These are phyloP conservation scores for Collybia sp. DNA, from an alignment of 768 basidiomycete genomes.

Conservation along the genomic window DNA sequence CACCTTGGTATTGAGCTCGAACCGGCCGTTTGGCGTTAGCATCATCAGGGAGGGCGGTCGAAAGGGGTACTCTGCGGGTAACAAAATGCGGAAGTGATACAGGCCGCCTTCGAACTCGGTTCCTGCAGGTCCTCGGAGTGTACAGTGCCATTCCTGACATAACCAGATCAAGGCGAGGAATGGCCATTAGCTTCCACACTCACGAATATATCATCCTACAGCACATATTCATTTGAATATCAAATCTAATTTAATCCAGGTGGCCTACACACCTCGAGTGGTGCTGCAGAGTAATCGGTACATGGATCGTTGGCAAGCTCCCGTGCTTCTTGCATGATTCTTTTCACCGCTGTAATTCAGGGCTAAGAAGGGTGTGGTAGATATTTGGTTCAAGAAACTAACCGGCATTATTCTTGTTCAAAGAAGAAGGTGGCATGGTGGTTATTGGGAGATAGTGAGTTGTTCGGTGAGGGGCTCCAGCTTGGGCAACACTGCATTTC, in stretches of 20 bases:
- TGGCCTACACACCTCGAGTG: slow-evolving; percentile 56
- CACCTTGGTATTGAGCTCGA: slow-evolving; percentile 94
- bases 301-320: slow-evolving; percentile 84
- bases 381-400: slow-evolving; percentile 10
- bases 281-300: slow-evolving; percentile 83
- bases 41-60: slow-evolving; percentile 94
- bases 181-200: slow-evolving; percentile 21
- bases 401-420: slow-evolving; percentile 93
- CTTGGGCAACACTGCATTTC: too few relatives aligned
- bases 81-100: slow-evolving; percentile 90
- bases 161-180: slow-evolving; percentile 13
- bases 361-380: slow-evolving; percentile 3
- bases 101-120: slow-evolving; percentile 93
- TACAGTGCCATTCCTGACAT: slow-evolving; percentile 90
- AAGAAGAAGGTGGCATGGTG: slow-evolving; percentile 27
- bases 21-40: slow-evolving; percentile 95
- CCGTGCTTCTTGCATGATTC: slow-evolving; percentile 94
- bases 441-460: slow-evolving; percentile 1
- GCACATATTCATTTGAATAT: neutral
- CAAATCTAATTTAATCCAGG: too few relatives aligned
- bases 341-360: slow-evolving; percentile 69
- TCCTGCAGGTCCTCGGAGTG: slow-evolving; percentile 81
- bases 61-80: slow-evolving; percentile 95
- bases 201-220: slow-evolving; percentile 86
- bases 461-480: too few relatives aligned